Evolutionary conservation across 306 rosid species (phyloP).

Genomic region (Mucuna pruriens): DNA sequence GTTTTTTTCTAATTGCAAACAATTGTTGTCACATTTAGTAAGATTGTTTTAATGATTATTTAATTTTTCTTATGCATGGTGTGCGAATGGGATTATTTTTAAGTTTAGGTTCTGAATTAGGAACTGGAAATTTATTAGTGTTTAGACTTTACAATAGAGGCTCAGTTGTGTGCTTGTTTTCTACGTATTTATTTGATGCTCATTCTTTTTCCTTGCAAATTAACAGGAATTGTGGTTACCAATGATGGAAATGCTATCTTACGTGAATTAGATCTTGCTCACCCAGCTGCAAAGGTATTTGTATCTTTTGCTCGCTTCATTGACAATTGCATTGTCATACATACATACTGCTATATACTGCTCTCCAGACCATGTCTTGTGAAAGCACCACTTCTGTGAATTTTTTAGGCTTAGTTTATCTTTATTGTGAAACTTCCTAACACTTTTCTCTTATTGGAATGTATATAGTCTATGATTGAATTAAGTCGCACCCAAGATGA

Average conservation of each 20-base stretch:
- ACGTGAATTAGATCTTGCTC: constrained; percentile 93
- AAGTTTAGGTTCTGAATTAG: constrained; percentile 31
- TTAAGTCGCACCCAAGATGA: constrained; percentile 97
- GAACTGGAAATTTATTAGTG: background rate
- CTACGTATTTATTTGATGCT: background rate
- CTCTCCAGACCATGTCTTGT: background rate
- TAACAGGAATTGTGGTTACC: constrained; percentile 91
- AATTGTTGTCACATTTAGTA: background rate
- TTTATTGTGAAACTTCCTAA: constrained; percentile 34
- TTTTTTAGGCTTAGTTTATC: constrained; percentile 17
- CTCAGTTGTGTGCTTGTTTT: background rate
- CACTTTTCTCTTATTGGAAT: constrained; percentile 23
- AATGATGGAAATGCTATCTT: constrained; percentile 98
- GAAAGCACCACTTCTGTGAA: background rate
- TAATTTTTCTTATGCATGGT: background rate
- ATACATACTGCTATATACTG: background rate
- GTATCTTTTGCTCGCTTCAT: constrained; percentile 20
- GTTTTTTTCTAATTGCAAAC: constrained; percentile 1
- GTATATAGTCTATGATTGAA: constrained; percentile 89
- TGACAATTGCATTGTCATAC: constrained; percentile 16
- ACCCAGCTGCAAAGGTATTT: constrained; percentile 96
- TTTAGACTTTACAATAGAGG: background rate
- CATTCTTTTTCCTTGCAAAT: constrained; percentile 15
- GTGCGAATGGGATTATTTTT: background rate
- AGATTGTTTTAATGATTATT: background rate